Evolutionary conservation across 2,329 filamentous ascomycete species (phyloP), one percentile per base, ranked within the genome.

Genomic region (Aspergillus tanneri): DNA sequence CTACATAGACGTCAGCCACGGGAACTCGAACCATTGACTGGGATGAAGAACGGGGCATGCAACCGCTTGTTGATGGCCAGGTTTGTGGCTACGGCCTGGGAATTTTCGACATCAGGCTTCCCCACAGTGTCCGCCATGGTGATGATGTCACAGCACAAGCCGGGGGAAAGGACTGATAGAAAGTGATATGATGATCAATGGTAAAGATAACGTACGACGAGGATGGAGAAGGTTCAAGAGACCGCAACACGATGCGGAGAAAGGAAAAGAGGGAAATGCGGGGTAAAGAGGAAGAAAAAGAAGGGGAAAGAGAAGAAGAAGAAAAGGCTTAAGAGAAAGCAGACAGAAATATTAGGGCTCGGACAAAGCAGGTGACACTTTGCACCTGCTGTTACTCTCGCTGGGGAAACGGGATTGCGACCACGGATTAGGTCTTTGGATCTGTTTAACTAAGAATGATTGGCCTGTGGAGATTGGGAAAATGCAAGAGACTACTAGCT

Each of bases 101-200:
- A 18, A n/a, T 23, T 18, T n/a, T 43, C 27, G 7, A 23, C 27
- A n/a, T 48, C 50, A 8, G 39, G 30, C 36, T 53, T 54, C 30
- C 43, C 47, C 47, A 43, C 44, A 25, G 36, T 24, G 11, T 49
- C 48, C 30, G 50, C 49, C 55, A 55, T 54, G 45, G 27, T 41
- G 21, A 52, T 40, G 23, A 7, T 32, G 32, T 27, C 11, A n/a
- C 7, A 25, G 35, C n/a, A 39, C 3, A 19, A 18, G 25, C 12
- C 6, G 9, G 28, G n/a, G n/a, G n/a, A n/a, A n/a, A n/a, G n/a
- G n/a, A n/a, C n/a, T n/a, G n/a, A n/a, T n/a, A n/a, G n/a, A 25
- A 24, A 14, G n/a, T 18, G 27, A 10, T 16, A 36, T 27, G 34
- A 37, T 24, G 22, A 34, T n/a, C n/a, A 34, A 27, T 12, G 41